phyloP scores from a whole-genome alignment of 768 basidiomycete species.

The Russula earlei region DNA sequence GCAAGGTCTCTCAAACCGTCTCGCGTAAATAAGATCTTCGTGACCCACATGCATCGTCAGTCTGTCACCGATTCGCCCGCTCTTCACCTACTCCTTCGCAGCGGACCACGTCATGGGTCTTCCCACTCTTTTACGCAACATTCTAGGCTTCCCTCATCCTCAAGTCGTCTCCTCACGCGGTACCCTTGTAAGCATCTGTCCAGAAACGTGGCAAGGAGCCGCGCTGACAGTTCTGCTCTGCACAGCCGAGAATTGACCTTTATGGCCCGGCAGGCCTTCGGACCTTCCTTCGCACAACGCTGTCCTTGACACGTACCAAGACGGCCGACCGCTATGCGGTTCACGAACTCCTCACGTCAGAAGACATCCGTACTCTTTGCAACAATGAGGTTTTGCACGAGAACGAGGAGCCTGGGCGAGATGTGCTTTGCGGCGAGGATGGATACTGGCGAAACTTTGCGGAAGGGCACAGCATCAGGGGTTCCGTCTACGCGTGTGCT shows the following conservation, averaged over 20 bases:
- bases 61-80: not conserved
- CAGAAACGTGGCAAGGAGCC: no score
- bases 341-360: conserved; percentile 59
- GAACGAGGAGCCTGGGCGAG: conserved; percentile 55
- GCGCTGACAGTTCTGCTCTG: not conserved
- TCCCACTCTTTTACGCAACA: conserved; percentile 51
- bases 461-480: conserved; percentile 29
- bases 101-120: conserved; percentile 74
- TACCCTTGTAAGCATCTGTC: not conserved
- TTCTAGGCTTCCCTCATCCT: conserved; percentile 41
- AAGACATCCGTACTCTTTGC: conserved; percentile 48
- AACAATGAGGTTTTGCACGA: conserved; percentile 40
- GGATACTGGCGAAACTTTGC: conserved; percentile 61
- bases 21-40: conserved; percentile 59
- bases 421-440: conserved; percentile 44
- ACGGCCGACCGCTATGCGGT: conserved; percentile 59
- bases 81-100: conserved; percentile 18
- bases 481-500: conserved; percentile 52
- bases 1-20: conserved; percentile 30
- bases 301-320: conserved; percentile 56
- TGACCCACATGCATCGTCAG: conserved; percentile 77
- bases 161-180: conserved; percentile 19
- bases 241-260: conserved; percentile 47
- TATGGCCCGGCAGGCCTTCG: conserved; percentile 78
- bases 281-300: conserved; percentile 57